Evolutionary conservation across 176 grass and related monocot genomes (phyloP), one percentile per base, ranked within the genome.

Genomic region (Saccharum officinarum): DNA sequence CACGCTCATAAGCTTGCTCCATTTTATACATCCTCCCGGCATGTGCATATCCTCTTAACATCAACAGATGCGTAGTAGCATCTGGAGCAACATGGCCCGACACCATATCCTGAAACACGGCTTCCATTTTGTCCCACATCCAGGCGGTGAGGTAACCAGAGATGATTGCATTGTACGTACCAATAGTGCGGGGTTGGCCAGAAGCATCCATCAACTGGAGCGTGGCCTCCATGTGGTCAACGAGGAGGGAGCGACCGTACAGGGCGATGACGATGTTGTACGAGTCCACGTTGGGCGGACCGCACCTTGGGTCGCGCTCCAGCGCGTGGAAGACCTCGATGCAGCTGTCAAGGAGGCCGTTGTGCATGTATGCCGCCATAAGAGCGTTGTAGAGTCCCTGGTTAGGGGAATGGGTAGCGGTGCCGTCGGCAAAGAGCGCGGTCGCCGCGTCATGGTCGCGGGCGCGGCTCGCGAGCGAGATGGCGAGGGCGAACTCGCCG

Each of bases 91-190:
- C 75, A 40, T 77, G 71, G 42, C 88, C 82, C n/a, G 75, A 72
- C 15, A 75, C 33, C 97, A 94, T 96, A 54, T 78, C 84, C 6
- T 67, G 28, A 84, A 92, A 94, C 31, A 72, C 64, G 4, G 54
- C 50, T 75, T 94, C 97, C 92, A 96, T 94, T 75, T 87, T 87
- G 28, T 96, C 97, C 97, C 97, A 99, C 86, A 87, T 95, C 87
- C 89, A 94, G 3, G 90, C 93, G 0, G 92, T 99, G 70, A 96
- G 36, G 62, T 99, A 96, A 7, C 88, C 93, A 3, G 97, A 67
- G 1, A 99, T 96, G n/a, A 89, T 40, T 3, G 92, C 91, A 44
- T 96, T 99, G 28, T 96, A 92, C 0, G 97, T 99, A 67, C 73
- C 76, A 14, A 96, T 68, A 4, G 88, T 92, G 34, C 90, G 86